Evolutionary conservation across 306 rosid genomes (phyloP), one percentile per base, ranked within the genome.

Genomic region (Carpinus viminea): DNA sequence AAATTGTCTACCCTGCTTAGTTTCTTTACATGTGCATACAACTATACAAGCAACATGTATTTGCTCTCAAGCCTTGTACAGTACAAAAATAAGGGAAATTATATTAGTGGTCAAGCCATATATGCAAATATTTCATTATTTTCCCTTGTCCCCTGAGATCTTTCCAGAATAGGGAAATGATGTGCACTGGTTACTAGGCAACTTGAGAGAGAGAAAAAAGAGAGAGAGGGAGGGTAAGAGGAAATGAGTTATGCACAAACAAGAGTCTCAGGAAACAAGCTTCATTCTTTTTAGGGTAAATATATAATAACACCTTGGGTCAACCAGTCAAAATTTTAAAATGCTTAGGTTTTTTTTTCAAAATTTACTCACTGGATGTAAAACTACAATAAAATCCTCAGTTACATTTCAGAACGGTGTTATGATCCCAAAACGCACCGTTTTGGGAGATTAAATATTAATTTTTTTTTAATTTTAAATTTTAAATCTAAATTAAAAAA

Each of bases 211-310:
- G 34, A 31, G 34, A 31, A 1, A 24, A 24, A 31, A 31, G 34
- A 31, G 34, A 31, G 64, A 21, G 64, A 57, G 31, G 12, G 64
- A 20, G 41, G 4, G 31, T 24, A 17, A 26, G 52, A 3, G 51
- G 74, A 81, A 61, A 47, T 75, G 51, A 57, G 47, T 24, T 17
- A 5, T 12, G 53, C 7, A 59, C 61, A 59, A 78, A 57, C 70
- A 20, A 2, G 1, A 76, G 60, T 64, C 38, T 54, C 43, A 9
- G 26, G 38, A 65, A 51, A 51, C 26, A 13, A 21, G 13, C n/a
- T 17, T 8, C 54, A 34, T 41, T 34, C 64, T 55, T 6, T 61
- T 26, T 34, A 31, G n/a, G n/a, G n/a, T n/a, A n/a, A n/a, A n/a
- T n/a, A n/a, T n/a, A n/a, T n/a, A n/a, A n/a, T n/a, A n/a, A n/a